Evolutionary conservation across 148 eudicot species (phyloP).

Genomic region (Rhododendron ovatum): DNA sequence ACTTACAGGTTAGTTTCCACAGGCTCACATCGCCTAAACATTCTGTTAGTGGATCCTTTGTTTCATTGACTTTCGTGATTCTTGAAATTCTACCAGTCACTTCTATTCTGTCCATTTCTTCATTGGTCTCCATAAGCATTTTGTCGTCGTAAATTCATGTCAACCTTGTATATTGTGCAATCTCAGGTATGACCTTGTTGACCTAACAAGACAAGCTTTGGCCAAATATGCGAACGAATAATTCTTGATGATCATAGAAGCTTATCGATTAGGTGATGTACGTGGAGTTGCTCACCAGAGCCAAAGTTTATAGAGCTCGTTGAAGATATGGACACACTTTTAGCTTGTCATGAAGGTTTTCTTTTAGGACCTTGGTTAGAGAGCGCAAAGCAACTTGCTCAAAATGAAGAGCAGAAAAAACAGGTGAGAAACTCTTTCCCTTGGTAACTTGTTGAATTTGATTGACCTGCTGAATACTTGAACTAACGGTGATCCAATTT

Average conservation of each 20-base stretch:
- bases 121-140: not conserved
- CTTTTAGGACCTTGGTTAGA: conserved; percentile 57
- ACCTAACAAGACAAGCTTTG: conserved; percentile 50
- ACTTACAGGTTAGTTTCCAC: conserved; percentile 42
- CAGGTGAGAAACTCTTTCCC: conserved; percentile 23
- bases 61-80: not conserved
- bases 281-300: conserved; percentile 22
- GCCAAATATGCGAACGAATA: conserved; percentile 47
- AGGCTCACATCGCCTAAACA: not conserved
- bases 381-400: conserved; percentile 49
- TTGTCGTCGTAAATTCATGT: not conserved
- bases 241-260: conserved; percentile 29
- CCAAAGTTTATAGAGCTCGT: conserved; percentile 44
- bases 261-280: conserved; percentile 28
- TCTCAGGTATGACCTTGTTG: conserved; percentile 48
- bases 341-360: conserved; percentile 49
- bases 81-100: not conserved
- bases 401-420: conserved; percentile 37
- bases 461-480: not conserved
- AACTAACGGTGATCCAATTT: not conserved
- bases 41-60: not conserved
- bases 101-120: not conserved
- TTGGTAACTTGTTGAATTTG: not conserved
- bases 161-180: not conserved
- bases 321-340: conserved; percentile 41